Conservation (phyloP, 345 rosid genomes). For the Cardamine chenopodiifolia region DNA sequence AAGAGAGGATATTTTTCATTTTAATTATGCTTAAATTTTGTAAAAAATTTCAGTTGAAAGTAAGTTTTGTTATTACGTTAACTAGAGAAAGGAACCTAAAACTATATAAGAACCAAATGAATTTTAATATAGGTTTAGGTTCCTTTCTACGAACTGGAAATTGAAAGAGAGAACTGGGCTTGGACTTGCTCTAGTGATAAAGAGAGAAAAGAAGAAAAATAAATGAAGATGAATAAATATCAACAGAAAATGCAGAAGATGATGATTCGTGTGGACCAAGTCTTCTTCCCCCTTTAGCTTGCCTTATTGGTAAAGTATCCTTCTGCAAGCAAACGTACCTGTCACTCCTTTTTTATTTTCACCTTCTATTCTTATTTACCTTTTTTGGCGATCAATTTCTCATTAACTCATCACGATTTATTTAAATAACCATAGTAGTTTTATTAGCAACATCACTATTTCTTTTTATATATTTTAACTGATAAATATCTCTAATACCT, state of each 20-base stretch:
- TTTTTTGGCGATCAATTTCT: background rate
- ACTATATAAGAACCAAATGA: background rate
- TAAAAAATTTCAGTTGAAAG: background rate
- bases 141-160: background rate
- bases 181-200: background rate
- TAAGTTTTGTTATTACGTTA: background rate
- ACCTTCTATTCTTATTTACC: background rate
- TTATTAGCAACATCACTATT: conserved; percentile 15
- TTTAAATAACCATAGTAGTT: conserved; percentile 1
- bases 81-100: background rate
- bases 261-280: conserved; percentile 51
- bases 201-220: conserved; percentile 5
- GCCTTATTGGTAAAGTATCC: conserved; percentile 49
- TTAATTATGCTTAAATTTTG: background rate
- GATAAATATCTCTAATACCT: background rate
- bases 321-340: conserved; percentile 40
- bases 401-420: background rate
- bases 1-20: background rate
- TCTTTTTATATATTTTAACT: background rate
- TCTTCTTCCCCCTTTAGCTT: conserved; percentile 39
- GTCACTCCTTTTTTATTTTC: conserved; percentile 35
- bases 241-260: conserved; percentile 13
- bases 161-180: background rate
- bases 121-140: background rate
- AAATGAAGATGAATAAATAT: conserved; percentile 9